Evolutionary conservation across 2,329 filamentous ascomycete species (phyloP).

Genomic region (Bertia moriformis): DNA sequence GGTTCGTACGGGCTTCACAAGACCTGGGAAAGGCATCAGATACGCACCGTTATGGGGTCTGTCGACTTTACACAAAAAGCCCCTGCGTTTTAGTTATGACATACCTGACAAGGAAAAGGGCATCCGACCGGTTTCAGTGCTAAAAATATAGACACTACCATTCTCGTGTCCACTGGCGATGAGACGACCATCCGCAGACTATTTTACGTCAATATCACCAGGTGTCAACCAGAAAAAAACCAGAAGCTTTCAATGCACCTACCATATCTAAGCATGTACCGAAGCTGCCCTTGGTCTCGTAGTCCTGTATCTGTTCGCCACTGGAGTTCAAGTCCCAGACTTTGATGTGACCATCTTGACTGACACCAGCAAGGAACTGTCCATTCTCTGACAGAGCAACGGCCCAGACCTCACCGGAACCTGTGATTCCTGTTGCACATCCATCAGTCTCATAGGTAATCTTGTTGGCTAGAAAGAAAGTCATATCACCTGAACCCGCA

Average conservation of each 20-base stretch:
- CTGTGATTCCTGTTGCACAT: constrained; percentile 27
- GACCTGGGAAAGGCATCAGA: constrained; percentile 31
- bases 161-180: constrained; percentile 89
- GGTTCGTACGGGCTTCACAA: constrained; percentile 73
- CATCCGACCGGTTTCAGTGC: constrained; percentile 75
- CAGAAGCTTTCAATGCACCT: constrained; percentile 8
- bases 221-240: constrained; percentile 2
- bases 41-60: background rate
- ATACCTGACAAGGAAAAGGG: constrained; percentile 70
- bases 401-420: constrained; percentile 63
- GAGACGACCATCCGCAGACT: constrained; percentile 53
- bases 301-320: constrained; percentile 57
- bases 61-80: constrained; percentile 4
- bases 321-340: constrained; percentile 61
- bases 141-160: constrained; percentile 85
- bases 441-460: background rate
- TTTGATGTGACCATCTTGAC: constrained; percentile 74
- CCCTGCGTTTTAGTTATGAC: constrained; percentile 6
- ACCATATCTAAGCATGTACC: constrained; percentile 75
- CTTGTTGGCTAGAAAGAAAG: background rate
- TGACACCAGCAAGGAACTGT: constrained; percentile 71
- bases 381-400: constrained; percentile 75
- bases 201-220: too few relatives aligned
- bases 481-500: constrained; percentile 31
- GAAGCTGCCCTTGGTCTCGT: constrained; percentile 87